Percentiles rank a stretch among this genome's conserved stretches.
Conservation (phyloP, 768 basidiomycete genomes). For the Calocybe cyanea region DNA sequence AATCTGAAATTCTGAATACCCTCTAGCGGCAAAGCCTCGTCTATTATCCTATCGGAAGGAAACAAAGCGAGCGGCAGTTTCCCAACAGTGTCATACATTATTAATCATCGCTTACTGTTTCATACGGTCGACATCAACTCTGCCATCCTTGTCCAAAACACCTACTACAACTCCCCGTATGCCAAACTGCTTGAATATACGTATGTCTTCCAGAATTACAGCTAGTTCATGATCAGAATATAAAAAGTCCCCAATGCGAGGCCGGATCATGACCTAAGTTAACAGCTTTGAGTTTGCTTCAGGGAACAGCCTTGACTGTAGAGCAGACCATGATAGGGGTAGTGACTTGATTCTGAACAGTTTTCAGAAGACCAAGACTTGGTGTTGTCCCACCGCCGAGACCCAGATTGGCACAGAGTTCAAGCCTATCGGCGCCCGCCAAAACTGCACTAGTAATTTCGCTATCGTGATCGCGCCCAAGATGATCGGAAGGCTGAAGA, state of each 20-base stretch:
- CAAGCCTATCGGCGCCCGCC: constrained; percentile 74
- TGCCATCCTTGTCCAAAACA: constrained; percentile 51
- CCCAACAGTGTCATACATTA: background rate
- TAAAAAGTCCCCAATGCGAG: constrained; percentile 74
- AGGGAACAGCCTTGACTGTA: too few species aligned
- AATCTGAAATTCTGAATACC: constrained; percentile 32
- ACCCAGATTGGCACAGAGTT: constrained; percentile 67
- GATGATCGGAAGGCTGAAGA: constrained; percentile 21
- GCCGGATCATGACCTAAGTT: constrained; percentile 72
- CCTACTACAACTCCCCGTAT: constrained; percentile 70
- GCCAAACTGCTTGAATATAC: constrained; percentile 49
- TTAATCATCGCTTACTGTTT: constrained; percentile 39
- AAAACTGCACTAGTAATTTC: constrained; percentile 50
- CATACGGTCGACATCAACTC: constrained; percentile 56
- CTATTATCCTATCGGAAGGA: constrained; percentile 57
- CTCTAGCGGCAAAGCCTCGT: constrained; percentile 58
- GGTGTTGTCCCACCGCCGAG: constrained; percentile 83
- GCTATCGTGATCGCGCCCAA: constrained; percentile 5
- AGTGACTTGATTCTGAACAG: constrained; percentile 45
- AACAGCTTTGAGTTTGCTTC: constrained; percentile 6
- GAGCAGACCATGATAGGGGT: constrained; percentile 64
- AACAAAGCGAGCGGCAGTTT: too few species aligned
- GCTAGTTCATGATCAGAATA: constrained; percentile 64
- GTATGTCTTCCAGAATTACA: constrained; percentile 75
- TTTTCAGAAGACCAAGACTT: constrained; percentile 65